Conservation (phyloP, 768 basidiomycete genomes). For the Rubroboletus pulcherrimus region DNA sequence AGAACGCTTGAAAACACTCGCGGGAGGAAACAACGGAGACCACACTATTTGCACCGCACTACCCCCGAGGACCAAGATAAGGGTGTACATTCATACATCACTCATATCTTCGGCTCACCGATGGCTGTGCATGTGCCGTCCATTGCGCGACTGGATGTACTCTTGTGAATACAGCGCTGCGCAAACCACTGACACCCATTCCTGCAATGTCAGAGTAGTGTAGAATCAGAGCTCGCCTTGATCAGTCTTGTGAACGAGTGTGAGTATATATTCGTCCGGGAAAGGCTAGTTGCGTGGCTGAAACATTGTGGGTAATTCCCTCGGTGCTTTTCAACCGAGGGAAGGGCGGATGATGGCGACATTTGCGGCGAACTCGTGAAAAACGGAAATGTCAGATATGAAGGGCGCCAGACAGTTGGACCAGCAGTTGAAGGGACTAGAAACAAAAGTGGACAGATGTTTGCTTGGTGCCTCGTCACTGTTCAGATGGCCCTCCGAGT, state of each 20-base stretch:
- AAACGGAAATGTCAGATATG: conserved; percentile 4
- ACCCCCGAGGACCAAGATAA: conserved; percentile 24
- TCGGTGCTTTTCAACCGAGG: conserved; percentile 17
- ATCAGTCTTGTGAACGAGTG: conserved; percentile 4
- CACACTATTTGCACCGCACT: neutral
- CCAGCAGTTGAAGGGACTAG: neutral
- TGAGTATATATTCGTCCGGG: neutral
- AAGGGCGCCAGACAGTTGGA: neutral
- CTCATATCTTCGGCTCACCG: neutral
- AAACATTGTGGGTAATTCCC: conserved; percentile 2
- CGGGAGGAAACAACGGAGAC: conserved; percentile 12
- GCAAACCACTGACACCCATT: conserved; percentile 2
- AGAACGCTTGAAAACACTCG: conserved; percentile 10
- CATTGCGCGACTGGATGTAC: conserved; percentile 10
- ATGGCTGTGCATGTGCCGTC: conserved; percentile 14
- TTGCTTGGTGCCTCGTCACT: too few species aligned
- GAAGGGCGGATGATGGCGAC: conserved; percentile 14
- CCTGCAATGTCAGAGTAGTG: neutral
- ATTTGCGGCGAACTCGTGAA: conserved; percentile 14
- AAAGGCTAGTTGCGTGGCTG: neutral
- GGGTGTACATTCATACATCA: conserved; percentile 4
- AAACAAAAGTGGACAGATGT: neutral
- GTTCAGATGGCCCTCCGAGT: neutral
- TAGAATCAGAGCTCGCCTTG: neutral
- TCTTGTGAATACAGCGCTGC: conserved; percentile 3